These are phyloP conservation scores for Cryoendolithus antarcticus DNA, from an alignment of 2,329 filamentous ascomycete species.

Conservation along the genomic window DNA sequence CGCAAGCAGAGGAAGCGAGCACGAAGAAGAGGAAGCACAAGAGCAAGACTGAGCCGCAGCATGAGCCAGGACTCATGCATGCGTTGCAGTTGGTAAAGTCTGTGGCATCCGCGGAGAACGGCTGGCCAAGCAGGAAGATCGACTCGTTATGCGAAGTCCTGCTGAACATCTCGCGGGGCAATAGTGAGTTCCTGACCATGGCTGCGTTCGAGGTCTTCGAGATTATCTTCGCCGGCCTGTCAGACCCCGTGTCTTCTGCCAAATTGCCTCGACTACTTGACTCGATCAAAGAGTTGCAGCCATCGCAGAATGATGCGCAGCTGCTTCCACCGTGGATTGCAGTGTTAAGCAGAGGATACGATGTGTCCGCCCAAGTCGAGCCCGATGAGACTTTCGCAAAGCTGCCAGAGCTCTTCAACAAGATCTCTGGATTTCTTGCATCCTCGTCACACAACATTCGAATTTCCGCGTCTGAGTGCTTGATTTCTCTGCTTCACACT, in stretches of 20 bases:
- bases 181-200: conserved; percentile 93
- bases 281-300: conserved; percentile 82
- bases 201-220: conserved; percentile 95
- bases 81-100: conserved; percentile 86
- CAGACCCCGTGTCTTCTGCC: conserved; percentile 74
- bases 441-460: conserved; percentile 88
- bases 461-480: conserved; percentile 83
- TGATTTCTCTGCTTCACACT: conserved; percentile 85
- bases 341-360: conserved; percentile 85
- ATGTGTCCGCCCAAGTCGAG: conserved; percentile 78
- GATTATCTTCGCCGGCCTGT: conserved; percentile 87
- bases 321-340: conserved; percentile 93
- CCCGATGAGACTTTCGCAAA: conserved; percentile 87
- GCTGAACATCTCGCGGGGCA: conserved; percentile 75
- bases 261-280: conserved; percentile 84
- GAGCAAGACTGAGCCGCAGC: conserved; percentile 44
- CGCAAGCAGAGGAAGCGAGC: conserved; percentile 58
- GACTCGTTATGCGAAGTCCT: conserved; percentile 82
- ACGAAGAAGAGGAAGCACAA: conserved; percentile 54
- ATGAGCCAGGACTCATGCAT: conserved; percentile 67
- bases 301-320: conserved; percentile 85
- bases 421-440: conserved; percentile 69
- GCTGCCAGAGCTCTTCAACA: conserved; percentile 68
- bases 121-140: conserved; percentile 94
- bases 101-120: conserved; percentile 72